phyloP scores from a whole-genome alignment of 2,329 filamentous ascomycete species.

The Aureobasidium zeae region DNA sequence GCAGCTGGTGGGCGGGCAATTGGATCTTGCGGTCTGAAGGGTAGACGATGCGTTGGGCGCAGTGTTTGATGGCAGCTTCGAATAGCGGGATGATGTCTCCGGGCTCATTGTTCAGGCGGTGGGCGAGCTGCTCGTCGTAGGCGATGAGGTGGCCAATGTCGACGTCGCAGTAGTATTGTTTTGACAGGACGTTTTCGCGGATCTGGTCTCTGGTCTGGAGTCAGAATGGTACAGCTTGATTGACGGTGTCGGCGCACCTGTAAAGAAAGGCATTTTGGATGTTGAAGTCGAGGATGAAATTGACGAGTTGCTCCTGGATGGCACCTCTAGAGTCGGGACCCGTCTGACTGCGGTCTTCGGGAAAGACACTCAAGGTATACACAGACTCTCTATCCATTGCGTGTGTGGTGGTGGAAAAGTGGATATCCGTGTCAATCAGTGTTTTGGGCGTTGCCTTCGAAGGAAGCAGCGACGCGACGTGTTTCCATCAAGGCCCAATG shows the following conservation, averaged over 20 bases:
- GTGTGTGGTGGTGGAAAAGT: constrained; percentile 16
- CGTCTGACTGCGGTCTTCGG: constrained; percentile 29
- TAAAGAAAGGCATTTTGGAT: constrained; percentile 81
- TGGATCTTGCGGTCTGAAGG: constrained; percentile 58
- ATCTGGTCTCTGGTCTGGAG: constrained; percentile 79
- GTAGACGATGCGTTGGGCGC: constrained; percentile 87
- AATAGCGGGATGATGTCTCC: constrained; percentile 94
- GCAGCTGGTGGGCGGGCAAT: constrained; percentile 85
- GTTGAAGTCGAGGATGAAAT: constrained; percentile 88
- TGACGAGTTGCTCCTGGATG: constrained; percentile 69
- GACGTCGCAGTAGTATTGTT: constrained; percentile 92
- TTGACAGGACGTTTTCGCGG: constrained; percentile 84
- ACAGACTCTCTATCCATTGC: constrained; percentile 80
- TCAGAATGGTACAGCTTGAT: constrained; percentile 25
- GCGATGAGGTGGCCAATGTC: constrained; percentile 93
- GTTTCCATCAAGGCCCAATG: neutral
- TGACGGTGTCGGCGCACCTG: constrained; percentile 42
- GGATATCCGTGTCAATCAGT: too few species aligned
- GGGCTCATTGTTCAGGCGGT: constrained; percentile 80
- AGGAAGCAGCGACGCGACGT: too few species aligned
- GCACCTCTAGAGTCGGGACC: constrained; percentile 34
- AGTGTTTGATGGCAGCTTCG: constrained; percentile 78
- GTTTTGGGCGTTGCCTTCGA: too few species aligned
- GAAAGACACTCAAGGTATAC: constrained; percentile 75
- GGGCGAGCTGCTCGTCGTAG: constrained; percentile 90